phyloP scores from a whole-genome alignment of 495 filamentous ascomycete genomes.

The Neurospora sublineolata region DNA sequence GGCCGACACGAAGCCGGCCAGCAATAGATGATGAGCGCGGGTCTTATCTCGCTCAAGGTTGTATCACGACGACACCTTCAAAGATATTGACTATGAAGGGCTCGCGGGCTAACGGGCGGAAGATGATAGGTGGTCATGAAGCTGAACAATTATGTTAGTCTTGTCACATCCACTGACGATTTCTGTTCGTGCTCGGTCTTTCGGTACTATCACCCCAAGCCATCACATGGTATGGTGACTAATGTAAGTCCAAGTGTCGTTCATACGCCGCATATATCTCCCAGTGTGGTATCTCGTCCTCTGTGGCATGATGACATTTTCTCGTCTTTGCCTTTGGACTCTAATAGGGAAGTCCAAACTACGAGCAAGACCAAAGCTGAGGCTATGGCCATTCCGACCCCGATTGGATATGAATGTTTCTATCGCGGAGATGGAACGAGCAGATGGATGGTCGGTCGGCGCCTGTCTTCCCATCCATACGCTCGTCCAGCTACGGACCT shows the following conservation, averaged over 20 bases:
- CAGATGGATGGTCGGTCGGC: background rate
- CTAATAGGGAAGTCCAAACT: background rate
- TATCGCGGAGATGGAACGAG: background rate
- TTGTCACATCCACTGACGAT: background rate
- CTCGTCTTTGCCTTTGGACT: background rate
- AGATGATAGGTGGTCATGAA: background rate
- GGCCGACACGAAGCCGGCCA: background rate
- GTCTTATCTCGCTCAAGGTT: background rate
- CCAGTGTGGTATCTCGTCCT: background rate
- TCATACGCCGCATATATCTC: background rate
- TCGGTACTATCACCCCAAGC: background rate
- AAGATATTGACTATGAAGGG: background rate
- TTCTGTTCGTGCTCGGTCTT: background rate
- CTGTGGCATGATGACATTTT: background rate
- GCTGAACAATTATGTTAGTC: background rate
- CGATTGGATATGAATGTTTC: background rate
- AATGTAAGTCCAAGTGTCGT: background rate
- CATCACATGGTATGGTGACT: background rate
- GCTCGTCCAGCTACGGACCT: background rate
- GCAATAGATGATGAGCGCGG: background rate
- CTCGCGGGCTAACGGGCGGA: background rate
- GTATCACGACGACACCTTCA: background rate
- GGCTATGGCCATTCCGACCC: background rate
- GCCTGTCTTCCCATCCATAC: background rate
- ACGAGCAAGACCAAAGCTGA: background rate